phyloP scores from a whole-genome alignment of 208 protist species.

The Trypanosoma boissoni region DNA sequence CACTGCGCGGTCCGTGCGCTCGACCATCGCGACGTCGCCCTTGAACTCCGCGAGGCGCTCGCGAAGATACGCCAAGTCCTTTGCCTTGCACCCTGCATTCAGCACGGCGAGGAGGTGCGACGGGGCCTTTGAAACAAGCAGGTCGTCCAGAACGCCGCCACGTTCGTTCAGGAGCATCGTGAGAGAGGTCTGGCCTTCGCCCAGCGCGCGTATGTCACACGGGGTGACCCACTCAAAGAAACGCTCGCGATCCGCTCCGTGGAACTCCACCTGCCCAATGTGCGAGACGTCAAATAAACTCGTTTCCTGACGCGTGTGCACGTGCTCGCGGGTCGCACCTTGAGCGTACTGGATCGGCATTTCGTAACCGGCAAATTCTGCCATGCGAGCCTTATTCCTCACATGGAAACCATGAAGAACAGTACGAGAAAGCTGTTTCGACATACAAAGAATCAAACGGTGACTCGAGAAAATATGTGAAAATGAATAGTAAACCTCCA shows the following conservation, averaged over 20 bases:
- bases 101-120: constrained; percentile 94
- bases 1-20: constrained; percentile 74
- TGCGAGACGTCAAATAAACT: constrained; percentile 97
- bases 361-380: constrained; percentile 93
- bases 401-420: constrained; percentile 83
- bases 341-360: constrained; percentile 95
- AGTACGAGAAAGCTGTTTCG: constrained; percentile 42
- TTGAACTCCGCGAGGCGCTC: constrained; percentile 42
- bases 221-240: constrained; percentile 94
- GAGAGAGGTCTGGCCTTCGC: constrained; percentile 46
- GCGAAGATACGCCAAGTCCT: constrained; percentile 90
- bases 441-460: too few relatives aligned
- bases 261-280: constrained; percentile 94
- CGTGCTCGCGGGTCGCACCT: constrained; percentile 88
- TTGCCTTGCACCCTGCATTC: constrained; percentile 95
- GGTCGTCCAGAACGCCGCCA: constrained; percentile 96
- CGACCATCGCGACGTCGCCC: constrained; percentile 81
- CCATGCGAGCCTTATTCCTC: constrained; percentile 92
- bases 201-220: constrained; percentile 67
- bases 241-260: constrained; percentile 83
- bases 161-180: constrained; percentile 93
- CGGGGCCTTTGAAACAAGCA: constrained; percentile 89
- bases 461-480: too few relatives aligned
- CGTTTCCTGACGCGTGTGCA: constrained; percentile 82
- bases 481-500: too few relatives aligned